Evolutionary conservation across 345 rosid species (phyloP).

Genomic region (Camelina laxa): DNA sequence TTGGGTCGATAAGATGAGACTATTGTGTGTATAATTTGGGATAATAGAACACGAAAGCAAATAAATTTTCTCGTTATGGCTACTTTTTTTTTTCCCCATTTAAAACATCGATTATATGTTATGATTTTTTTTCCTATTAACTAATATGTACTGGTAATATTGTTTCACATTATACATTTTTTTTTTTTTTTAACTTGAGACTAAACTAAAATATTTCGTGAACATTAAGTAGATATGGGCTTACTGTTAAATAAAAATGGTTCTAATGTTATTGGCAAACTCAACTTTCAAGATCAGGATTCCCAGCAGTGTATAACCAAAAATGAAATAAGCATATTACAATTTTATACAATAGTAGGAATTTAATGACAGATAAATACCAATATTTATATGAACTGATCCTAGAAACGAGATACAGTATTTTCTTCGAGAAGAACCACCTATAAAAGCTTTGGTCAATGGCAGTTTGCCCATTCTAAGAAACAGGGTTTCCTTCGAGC

Average conservation of each 20-base stretch:
- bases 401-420: neutral
- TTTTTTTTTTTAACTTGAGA: too few relatives aligned
- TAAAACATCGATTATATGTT: neutral
- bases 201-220: constrained; percentile 7
- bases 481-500: constrained; percentile 25
- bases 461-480: constrained; percentile 47
- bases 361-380: neutral
- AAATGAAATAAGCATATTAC: constrained; percentile 13
- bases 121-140: neutral
- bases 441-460: constrained; percentile 35
- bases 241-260: neutral
- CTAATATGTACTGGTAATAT: neutral
- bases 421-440: constrained; percentile 23
- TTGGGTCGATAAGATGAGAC: constrained; percentile 63
- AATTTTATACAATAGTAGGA: neutral
- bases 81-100: neutral
- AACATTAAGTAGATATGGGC: constrained; percentile 8
- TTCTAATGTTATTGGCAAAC: neutral
- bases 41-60: constrained; percentile 39
- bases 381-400: neutral
- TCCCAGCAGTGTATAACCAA: constrained; percentile 7
- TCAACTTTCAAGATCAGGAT: neutral
- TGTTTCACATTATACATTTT: neutral
- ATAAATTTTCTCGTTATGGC: constrained; percentile 4
- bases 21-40: constrained; percentile 21